Evolutionary conservation across 192 early-diverging fungal species (phyloP).

Genomic region (Umbelopsis sp.): DNA sequence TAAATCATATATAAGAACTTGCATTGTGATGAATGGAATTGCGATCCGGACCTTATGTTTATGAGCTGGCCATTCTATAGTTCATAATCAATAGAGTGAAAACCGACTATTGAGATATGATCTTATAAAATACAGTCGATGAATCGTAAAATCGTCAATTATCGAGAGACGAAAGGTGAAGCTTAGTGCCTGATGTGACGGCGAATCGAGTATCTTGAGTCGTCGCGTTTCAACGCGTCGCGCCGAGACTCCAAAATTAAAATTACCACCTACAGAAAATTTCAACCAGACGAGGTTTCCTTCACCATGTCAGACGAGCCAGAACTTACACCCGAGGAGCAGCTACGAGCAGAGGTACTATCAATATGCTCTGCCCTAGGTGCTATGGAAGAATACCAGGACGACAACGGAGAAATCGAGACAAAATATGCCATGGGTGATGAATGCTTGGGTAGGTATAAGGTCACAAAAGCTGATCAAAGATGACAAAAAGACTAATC

Average conservation of each 20-base stretch:
- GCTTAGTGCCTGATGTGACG: background rate
- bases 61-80: too few species aligned
- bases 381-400: slow-evolving; percentile 61
- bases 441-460: slow-evolving; percentile 72
- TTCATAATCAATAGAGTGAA: too few species aligned
- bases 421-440: slow-evolving; percentile 76
- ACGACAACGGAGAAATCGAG: slow-evolving; percentile 35
- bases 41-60: too few species aligned
- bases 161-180: too few species aligned
- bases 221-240: slow-evolving; percentile 1
- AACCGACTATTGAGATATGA: too few species aligned
- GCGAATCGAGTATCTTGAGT: background rate
- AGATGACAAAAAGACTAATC: background rate
- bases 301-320: background rate
- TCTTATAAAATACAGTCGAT: too few species aligned
- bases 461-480: too few species aligned
- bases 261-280: background rate
- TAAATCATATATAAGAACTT: too few species aligned
- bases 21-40: too few species aligned
- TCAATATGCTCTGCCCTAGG: slow-evolving; percentile 83
- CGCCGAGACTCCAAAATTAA: background rate
- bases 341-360: slow-evolving; percentile 54
- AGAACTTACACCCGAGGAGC: background rate
- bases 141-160: too few species aligned
- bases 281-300: background rate